Evolutionary conservation across 306 rosid genomes (phyloP), one percentile per base, ranked within the genome.

Genomic region (Medicago truncatula): DNA sequence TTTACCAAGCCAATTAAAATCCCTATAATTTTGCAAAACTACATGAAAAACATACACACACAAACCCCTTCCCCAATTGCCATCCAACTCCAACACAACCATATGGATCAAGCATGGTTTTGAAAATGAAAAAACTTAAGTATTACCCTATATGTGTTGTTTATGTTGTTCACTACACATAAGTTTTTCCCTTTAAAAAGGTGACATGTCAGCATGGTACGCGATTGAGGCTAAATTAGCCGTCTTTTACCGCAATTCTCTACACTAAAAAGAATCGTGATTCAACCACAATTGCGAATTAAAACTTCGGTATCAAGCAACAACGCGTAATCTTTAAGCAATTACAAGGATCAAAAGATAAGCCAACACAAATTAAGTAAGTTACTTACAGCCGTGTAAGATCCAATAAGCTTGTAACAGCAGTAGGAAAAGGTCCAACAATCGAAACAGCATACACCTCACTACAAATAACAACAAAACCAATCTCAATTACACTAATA

Each of bases 341-440:
- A 68, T 17, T 50, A 5, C 12, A 36, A n/a, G 61, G 12, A 71
- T n/a, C 67, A 47, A 67, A 46, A 21, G 5, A 7, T 7, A 50
- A 71, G 15, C 9, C 31, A 74, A 67, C 54, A 36, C 34, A 39
- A 75, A 44, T 38, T 15, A 72, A 69, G 41, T 28, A 40, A 70
- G 46, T 65, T 3, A 15, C 92, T 88, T 87, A 92, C 99, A 96
- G 93, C 68, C 96, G 81, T 54, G 98, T 90, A 79, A 96, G 99
- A 90, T 96, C 99, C 93, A 96, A 76, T 52, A 96, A 91, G 83
- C 93, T 96, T 17, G 99, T 96, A 0, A 96, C 99, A 31, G 99
- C 99, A 71, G 99, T 92, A 28, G 99, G 99, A 75, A 96, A 96
- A 82, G 99, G 99, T 4, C 99, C 99, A 8, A 96, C 99, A 68